Evolutionary conservation across 2,329 filamentous ascomycete species (phyloP).

Genomic region (Pseudogymnoascus sp.): DNA sequence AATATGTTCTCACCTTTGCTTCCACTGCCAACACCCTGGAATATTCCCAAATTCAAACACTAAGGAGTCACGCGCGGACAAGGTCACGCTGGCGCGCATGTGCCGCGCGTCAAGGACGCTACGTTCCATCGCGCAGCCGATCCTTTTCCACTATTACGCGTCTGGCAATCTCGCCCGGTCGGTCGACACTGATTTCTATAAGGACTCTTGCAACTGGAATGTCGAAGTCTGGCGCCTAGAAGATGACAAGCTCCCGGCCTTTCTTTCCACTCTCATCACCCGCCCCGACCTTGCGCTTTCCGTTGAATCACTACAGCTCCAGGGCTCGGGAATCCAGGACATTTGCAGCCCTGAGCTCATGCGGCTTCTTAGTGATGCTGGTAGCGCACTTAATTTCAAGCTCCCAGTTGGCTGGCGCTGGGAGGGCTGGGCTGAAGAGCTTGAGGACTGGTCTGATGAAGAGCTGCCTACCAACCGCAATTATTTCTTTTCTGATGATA

Average conservation of each 20-base stretch:
- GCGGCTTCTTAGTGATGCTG: background rate
- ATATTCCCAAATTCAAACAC: background rate
- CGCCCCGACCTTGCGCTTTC: background rate
- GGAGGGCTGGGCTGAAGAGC: background rate
- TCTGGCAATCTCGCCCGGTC: background rate
- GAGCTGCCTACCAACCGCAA: no score
- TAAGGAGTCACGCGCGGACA: slow-evolving; percentile 20
- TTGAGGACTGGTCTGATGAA: background rate
- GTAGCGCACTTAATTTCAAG: background rate
- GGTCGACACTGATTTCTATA: background rate
- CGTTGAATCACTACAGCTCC: background rate
- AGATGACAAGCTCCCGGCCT: background rate
- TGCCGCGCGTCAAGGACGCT: background rate
- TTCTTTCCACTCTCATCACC: background rate
- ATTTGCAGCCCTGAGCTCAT: background rate
- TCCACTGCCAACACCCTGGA: background rate
- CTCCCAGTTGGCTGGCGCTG: background rate
- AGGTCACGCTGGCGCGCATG: background rate
- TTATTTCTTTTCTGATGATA: no score
- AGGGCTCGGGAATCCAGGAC: background rate
- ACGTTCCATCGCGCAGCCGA: background rate
- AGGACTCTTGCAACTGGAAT: background rate
- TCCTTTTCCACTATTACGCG: background rate
- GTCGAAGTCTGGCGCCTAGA: background rate
- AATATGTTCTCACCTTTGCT: background rate